phyloP scores from a whole-genome alignment of 2,329 filamentous ascomycete genomes.

The Stachybotrys elegans region DNA sequence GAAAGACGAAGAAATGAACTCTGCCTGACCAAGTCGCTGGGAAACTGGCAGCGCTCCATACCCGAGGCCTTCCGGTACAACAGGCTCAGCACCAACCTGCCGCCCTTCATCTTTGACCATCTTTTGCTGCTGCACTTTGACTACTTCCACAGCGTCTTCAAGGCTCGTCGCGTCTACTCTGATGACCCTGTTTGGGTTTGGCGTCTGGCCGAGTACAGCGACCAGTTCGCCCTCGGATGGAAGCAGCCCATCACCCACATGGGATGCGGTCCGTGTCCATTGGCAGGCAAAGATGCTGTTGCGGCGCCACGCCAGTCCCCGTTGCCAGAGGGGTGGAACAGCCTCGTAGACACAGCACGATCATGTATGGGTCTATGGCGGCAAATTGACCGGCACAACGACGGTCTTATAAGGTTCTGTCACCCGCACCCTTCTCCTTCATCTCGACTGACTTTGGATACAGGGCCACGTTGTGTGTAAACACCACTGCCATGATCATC shows the following conservation, averaged over 20 bases:
- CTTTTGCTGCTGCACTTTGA: background rate
- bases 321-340: too few relatives aligned
- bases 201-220: background rate
- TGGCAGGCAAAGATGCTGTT: too few relatives aligned
- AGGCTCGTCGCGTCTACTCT: background rate
- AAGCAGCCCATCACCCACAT: background rate
- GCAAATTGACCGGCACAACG: background rate
- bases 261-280: too few relatives aligned
- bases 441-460: background rate
- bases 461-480: too few relatives aligned
- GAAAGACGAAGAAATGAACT: background rate
- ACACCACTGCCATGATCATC: background rate
- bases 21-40: background rate
- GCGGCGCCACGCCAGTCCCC: too few relatives aligned
- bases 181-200: background rate
- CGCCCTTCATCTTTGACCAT: background rate
- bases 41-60: background rate
- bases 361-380: background rate
- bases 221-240: background rate
- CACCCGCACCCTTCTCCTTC: background rate
- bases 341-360: background rate
- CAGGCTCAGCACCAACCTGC: background rate
- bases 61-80: background rate
- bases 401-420: background rate
- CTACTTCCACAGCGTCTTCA: background rate